Evolutionary conservation across 371 early-diverging fungal genomes (phyloP), one percentile per base, ranked within the genome.

Genomic region (Mortierella sp.): DNA sequence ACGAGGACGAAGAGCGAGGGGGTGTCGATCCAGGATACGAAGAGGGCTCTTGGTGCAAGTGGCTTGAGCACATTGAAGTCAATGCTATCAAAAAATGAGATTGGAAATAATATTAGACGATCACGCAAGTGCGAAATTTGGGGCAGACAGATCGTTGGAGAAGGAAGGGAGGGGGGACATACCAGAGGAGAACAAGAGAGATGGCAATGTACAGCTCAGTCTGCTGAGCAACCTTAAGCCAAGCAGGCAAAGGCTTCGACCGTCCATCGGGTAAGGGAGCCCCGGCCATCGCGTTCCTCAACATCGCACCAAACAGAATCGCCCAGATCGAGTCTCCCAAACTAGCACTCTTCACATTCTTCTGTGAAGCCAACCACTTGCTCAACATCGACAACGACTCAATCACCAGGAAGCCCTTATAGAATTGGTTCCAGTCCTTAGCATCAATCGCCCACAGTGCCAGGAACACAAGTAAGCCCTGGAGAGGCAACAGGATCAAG

Each of bases 271-370:
- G 88, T 70, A 74, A 54, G 12, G 83, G 80, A 4, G 80, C 72
- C 32, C 81, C 76, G 0, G 90, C 88, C 55, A 92, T 77, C 14
- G 82, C 75, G 75, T 91, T 92, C 43, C 92, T 90, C 14, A 92
- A 72, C 41, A 88, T 58, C 10, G 90, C 91, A 0, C 93, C 93
- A 73, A 93, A 88, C 6, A 92, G 81, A 73, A 93, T 92, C 38
- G 93, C 93, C 93, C 93, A 93, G 29, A 93, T 92, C 21, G 93
- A 92, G 70, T 90, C 92, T 11, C 91, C 91, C 65, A 93, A 77
- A 75, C 91, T 90, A 10, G 91, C 92, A 12, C 79, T 83, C 46
- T 92, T 84, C 63, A 92, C 83, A n/a, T 72, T 73, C 41, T 78
- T 88, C 81, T 93, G 92, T 70, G 88, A 89, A 6, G 93, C 92